Evolutionary conservation across 257 asterid genomes (phyloP).

Genomic region (Pogostemon cablin): DNA sequence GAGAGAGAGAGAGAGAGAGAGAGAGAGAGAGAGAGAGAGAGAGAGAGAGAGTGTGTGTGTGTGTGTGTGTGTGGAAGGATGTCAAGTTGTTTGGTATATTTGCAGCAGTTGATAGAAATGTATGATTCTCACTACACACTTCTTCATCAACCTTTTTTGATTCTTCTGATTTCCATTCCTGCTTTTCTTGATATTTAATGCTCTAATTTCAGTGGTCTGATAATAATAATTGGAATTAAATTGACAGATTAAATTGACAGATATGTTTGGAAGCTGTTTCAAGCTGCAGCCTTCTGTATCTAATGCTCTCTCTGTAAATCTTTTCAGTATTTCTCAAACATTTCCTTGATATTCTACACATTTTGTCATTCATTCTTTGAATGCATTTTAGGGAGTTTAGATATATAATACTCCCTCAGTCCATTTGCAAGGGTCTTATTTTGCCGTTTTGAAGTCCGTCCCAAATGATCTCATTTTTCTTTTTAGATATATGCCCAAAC

Average conservation of each 20-base stretch:
- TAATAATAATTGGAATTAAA: background rate
- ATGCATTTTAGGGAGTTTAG: background rate
- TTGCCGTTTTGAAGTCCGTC: too few relatives aligned
- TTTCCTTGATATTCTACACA: background rate
- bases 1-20: too few relatives aligned
- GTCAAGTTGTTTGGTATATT: constrained; percentile 28
- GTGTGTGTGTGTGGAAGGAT: background rate
- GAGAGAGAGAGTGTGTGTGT: too few relatives aligned
- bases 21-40: too few relatives aligned
- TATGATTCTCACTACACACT: constrained; percentile 16
- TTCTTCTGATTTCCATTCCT: constrained; percentile 25
- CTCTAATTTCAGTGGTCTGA: background rate
- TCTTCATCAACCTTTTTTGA: constrained; percentile 7
- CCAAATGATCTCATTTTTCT: too few relatives aligned
- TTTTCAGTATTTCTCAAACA: background rate
- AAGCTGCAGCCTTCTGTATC: constrained; percentile 37
- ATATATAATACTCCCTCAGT: too few relatives aligned
- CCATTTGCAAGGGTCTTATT: too few relatives aligned
- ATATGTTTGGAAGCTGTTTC: constrained; percentile 54
- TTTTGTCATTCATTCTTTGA: background rate
- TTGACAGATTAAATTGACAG: background rate
- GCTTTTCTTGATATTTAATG: constrained; percentile 19
- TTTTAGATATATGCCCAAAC: too few relatives aligned
- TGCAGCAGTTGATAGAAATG: constrained; percentile 26
- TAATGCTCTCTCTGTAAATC: constrained; percentile 45